Conservation (phyloP, 2,329 filamentous ascomycete genomes). For the Ophiosphaerella herpotricha region DNA sequence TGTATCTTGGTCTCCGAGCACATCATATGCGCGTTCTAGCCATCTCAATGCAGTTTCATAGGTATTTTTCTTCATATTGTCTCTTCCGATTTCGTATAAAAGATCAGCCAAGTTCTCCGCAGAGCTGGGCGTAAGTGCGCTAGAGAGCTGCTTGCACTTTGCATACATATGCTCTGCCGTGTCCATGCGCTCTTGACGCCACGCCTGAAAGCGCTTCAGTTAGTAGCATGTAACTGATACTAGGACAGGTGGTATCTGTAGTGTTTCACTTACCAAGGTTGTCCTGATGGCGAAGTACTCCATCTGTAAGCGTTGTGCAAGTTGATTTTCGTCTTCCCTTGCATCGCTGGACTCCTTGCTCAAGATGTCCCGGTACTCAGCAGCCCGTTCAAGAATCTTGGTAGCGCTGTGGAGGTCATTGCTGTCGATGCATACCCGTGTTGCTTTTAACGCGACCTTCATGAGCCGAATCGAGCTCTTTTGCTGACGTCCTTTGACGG, state of each 20-base stretch:
- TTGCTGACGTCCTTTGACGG: conserved; percentile 21
- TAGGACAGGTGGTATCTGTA: no score
- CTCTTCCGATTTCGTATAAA: conserved; percentile 73
- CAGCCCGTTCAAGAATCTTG: conserved; percentile 66
- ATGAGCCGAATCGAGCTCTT: conserved; percentile 60
- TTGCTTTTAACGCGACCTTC: conserved; percentile 69
- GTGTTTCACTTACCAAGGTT: conserved; percentile 60
- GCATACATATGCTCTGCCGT: conserved; percentile 78
- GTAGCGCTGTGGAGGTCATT: conserved; percentile 62
- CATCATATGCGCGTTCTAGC: conserved; percentile 69
- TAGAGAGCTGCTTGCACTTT: conserved; percentile 55
- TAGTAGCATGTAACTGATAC: neutral
- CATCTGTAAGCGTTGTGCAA: conserved; percentile 52
- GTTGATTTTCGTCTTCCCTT: conserved; percentile 29
- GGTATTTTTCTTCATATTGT: conserved; percentile 58
- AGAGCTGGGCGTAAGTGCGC: conserved; percentile 53
- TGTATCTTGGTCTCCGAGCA: conserved; percentile 61
- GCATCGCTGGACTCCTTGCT: conserved; percentile 18
- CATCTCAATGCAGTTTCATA: conserved; percentile 67
- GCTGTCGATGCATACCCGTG: conserved; percentile 65
- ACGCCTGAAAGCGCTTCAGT: conserved; percentile 59
- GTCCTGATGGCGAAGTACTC: conserved; percentile 71
- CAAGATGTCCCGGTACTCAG: conserved; percentile 52
- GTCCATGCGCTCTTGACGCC: conserved; percentile 73
- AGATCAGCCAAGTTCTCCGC: conserved; percentile 69